Conservation (phyloP, 129 eudicot genomes). For the Ambrosia artemisiifolia region DNA sequence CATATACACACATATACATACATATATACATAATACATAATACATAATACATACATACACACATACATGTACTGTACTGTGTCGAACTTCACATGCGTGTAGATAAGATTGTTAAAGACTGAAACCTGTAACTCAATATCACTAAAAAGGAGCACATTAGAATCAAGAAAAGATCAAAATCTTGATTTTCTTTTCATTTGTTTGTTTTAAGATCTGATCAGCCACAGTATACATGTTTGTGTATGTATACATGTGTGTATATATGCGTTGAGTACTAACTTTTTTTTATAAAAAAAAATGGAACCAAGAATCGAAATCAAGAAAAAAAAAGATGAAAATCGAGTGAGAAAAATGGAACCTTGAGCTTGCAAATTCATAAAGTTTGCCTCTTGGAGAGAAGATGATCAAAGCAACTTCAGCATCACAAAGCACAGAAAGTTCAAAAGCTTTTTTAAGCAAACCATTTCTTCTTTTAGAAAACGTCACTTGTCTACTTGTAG, state of each 20-base stretch:
- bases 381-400: slow-evolving; percentile 89
- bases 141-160: too few relatives aligned
- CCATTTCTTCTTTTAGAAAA: slow-evolving; percentile 85
- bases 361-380: slow-evolving; percentile 85
- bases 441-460: slow-evolving; percentile 71
- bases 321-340: slow-evolving; percentile 8
- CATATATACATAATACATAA: too few relatives aligned
- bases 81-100: background rate
- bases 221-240: background rate
- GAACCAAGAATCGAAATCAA: background rate
- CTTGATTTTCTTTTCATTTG: slow-evolving; percentile 3
- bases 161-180: background rate
- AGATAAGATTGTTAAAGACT: background rate
- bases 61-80: too few relatives aligned
- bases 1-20: background rate
- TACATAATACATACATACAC: too few relatives aligned
- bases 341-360: slow-evolving; percentile 46
- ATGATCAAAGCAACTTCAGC: slow-evolving; percentile 82
- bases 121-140: too few relatives aligned
- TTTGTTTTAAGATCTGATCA: slow-evolving; percentile 10
- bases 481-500: slow-evolving; percentile 87
- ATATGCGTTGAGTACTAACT: slow-evolving; percentile 4
- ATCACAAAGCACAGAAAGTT: slow-evolving; percentile 88
- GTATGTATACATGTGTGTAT: background rate
- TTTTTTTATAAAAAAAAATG: background rate